phyloP scores from a whole-genome alignment of 2,329 filamentous ascomycete species.

The Paecilomyces variotii region DNA sequence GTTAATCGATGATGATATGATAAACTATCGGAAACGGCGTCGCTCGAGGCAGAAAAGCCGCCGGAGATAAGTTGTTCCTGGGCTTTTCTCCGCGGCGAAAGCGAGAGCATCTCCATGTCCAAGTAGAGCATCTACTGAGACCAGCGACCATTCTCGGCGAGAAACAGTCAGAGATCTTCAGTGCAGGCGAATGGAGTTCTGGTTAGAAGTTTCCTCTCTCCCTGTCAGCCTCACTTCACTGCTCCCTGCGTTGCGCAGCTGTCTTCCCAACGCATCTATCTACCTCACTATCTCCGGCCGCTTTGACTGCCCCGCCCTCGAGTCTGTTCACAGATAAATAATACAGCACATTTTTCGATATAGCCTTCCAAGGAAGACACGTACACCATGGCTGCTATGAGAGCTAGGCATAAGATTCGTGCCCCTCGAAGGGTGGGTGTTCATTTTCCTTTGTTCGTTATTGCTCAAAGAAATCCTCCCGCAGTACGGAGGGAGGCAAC shows the following conservation, averaged over 20 bases:
- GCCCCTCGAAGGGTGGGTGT: conserved; percentile 57
- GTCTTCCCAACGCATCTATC: not conserved
- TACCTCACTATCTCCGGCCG: not conserved
- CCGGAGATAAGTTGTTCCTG: conserved; percentile 20
- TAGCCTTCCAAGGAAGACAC: not conserved
- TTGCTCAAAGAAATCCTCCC: not conserved
- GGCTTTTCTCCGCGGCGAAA: conserved; percentile 14
- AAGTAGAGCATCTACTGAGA: not conserved
- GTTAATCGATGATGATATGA: not conserved
- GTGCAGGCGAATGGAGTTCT: not conserved
- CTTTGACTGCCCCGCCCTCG: conserved; percentile 9
- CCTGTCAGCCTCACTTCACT: too few relatives aligned
- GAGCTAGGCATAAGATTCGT: conserved; percentile 56
- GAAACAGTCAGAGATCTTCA: not conserved
- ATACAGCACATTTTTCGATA: not conserved
- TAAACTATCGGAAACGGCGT: not conserved
- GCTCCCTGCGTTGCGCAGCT: not conserved
- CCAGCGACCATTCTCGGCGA: not conserved
- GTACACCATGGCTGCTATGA: conserved; percentile 43
- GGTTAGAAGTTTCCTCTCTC: not conserved
- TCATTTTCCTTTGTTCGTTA: conserved; percentile 11
- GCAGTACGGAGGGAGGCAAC: not conserved
- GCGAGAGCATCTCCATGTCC: not conserved
- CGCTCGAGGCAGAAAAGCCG: conserved; percentile 6
- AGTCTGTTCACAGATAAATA: not conserved